phyloP scores from a whole-genome alignment of 177 flowering plant species.

The Tripterygium wilfordii region DNA sequence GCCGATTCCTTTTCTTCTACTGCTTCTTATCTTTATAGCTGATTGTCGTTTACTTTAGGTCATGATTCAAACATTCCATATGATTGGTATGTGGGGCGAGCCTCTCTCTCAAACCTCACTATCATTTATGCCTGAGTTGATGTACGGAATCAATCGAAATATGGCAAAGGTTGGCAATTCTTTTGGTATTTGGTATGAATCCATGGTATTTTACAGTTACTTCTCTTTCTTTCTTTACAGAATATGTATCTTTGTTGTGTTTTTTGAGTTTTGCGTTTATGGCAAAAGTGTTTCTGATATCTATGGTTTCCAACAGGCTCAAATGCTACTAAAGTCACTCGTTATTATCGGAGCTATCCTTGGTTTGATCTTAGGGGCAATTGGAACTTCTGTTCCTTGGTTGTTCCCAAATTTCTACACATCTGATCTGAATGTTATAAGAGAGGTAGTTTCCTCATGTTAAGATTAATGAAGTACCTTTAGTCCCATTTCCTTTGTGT shows the following conservation, averaged over 20 bases:
- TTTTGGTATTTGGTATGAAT: too few relatives aligned
- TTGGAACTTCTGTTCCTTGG: constrained; percentile 75
- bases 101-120: constrained; percentile 98
- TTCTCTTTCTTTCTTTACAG: background rate
- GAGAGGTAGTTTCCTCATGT: constrained; percentile 48
- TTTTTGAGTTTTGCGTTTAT: too few relatives aligned
- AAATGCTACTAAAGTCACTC: constrained; percentile 69
- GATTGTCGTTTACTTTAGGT: constrained; percentile 39
- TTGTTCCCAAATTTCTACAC: constrained; percentile 69
- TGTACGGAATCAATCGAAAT: constrained; percentile 65
- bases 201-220: background rate
- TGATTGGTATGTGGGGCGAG: constrained; percentile 87
- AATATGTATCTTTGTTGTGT: background rate
- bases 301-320: too few relatives aligned
- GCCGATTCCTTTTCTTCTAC: background rate
- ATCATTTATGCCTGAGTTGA: constrained; percentile 91
- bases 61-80: constrained; percentile 64
- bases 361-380: constrained; percentile 52
- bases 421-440: constrained; percentile 47
- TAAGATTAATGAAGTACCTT: too few relatives aligned
- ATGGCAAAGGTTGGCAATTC: constrained; percentile 55
- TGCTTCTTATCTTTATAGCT: background rate
- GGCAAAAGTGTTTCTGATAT: too few relatives aligned
- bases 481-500: too few relatives aligned
- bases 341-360: constrained; percentile 65